phyloP scores from a whole-genome alignment of 768 basidiomycete species.

The Pleurotus tuoliensis region DNA sequence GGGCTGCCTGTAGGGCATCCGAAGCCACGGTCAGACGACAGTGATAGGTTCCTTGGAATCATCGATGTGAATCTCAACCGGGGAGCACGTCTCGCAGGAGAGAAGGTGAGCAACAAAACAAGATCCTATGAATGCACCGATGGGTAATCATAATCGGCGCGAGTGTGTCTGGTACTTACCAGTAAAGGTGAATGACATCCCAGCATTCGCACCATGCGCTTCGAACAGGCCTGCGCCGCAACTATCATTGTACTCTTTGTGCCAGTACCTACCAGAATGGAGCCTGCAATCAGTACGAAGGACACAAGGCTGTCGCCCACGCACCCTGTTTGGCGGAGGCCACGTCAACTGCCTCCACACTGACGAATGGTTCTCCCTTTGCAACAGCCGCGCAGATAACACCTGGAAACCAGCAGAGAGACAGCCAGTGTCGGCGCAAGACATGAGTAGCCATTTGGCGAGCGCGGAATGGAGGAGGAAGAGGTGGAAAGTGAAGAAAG shows the following conservation, averaged over 20 bases:
- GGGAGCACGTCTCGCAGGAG: background rate
- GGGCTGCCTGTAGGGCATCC: background rate
- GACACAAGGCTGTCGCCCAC: background rate
- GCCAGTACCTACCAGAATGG: background rate
- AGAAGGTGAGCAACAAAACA: background rate
- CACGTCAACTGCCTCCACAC: background rate
- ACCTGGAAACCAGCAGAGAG: no score
- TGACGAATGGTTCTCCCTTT: no score
- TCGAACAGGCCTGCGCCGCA: constrained; percentile 1
- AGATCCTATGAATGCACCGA: background rate
- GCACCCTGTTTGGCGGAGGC: background rate
- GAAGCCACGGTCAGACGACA: background rate
- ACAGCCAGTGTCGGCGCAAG: no score
- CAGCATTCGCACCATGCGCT: constrained; percentile 2
- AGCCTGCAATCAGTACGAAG: background rate
- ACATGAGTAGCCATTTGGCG: no score
- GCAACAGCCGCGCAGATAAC: no score
- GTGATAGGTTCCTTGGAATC: background rate
- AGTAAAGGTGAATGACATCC: background rate
- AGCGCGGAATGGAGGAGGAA: no score
- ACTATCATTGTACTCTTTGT: background rate
- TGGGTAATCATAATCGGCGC: background rate
- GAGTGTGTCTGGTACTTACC: background rate
- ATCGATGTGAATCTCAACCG: background rate
- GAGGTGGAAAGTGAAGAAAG: no score